A percentile compares a stretch with the other conserved stretches of the same genome.
phyloP scores from a whole-genome alignment of 176 grass and related monocot species.

The Rhynchospora tenuis region DNA sequence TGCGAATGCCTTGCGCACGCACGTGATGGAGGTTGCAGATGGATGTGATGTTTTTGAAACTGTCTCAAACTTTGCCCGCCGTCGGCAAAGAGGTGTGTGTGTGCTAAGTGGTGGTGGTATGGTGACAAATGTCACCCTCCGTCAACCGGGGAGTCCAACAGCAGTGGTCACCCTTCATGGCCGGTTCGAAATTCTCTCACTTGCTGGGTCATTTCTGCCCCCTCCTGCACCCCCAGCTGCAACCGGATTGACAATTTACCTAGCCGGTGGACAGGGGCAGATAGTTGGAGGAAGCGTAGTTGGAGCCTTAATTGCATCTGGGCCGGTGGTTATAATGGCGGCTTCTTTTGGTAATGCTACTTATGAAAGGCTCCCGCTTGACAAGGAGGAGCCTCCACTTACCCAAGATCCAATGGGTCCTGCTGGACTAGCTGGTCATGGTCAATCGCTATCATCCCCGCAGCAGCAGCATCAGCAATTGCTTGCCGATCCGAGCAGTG shows the following conservation, averaged over 20 bases:
- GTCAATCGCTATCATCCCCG: conserved; percentile 27
- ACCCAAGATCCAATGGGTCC: conserved; percentile 26
- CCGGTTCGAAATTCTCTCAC: conserved; percentile 81
- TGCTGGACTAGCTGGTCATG: conserved; percentile 35
- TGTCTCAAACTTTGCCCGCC: conserved; percentile 63
- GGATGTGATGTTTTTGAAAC: conserved; percentile 72
- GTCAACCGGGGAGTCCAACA: conserved; percentile 53
- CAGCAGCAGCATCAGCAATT: conserved; percentile 39
- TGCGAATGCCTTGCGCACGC: conserved; percentile 69
- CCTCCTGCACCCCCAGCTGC: conserved; percentile 72
- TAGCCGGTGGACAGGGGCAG: conserved; percentile 71
- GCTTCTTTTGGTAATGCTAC: conserved; percentile 75
- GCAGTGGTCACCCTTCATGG: conserved; percentile 67
- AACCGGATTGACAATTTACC: conserved; percentile 73
- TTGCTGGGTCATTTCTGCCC: conserved; percentile 75
- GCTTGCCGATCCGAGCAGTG: conserved; percentile 31
- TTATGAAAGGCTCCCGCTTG: conserved; percentile 71
- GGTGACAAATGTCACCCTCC: conserved; percentile 63
- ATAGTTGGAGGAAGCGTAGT: conserved; percentile 73
- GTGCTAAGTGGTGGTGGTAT: conserved; percentile 66
- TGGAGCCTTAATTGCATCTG: conserved; percentile 48
- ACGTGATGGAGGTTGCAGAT: conserved; percentile 72
- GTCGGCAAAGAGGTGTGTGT: conserved; percentile 70
- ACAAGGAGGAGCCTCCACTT: conserved; percentile 47
- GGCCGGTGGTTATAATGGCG: conserved; percentile 77